Percentiles rank a stretch among this genome's conserved stretches.
These are phyloP conservation scores for Taphrina deformans DNA, from an alignment of 1,139 yeast species.

Conservation along the genomic window DNA sequence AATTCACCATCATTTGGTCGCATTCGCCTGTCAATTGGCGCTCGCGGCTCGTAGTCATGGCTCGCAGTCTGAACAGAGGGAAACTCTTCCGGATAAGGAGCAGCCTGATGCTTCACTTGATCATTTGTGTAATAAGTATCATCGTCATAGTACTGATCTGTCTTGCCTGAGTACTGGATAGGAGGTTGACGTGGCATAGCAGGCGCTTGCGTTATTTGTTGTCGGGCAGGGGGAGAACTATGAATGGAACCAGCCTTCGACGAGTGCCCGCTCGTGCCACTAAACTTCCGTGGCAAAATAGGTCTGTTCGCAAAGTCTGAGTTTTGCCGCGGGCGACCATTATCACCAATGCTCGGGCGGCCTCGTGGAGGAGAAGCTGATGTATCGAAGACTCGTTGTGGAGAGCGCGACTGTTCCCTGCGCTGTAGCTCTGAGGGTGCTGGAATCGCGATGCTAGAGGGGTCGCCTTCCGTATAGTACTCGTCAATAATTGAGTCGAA, in stretches of 20 bases:
- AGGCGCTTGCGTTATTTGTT: neutral
- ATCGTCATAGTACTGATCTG: slow-evolving; percentile 6
- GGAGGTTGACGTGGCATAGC: neutral
- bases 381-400: neutral
- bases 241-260: slow-evolving; percentile 16
- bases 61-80: neutral
- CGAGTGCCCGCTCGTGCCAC: slow-evolving; percentile 11
- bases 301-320: neutral
- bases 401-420: slow-evolving; percentile 28
- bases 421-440: slow-evolving; percentile 21
- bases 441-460: slow-evolving; percentile 7
- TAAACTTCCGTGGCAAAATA: neutral
- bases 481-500: slow-evolving; percentile 23
- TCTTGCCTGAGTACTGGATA: neutral
- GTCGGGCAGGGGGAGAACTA: slow-evolving; percentile 9
- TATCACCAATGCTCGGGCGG: neutral
- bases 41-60: neutral
- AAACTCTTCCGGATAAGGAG: slow-evolving; percentile 11
- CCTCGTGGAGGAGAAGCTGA: slow-evolving; percentile 1
- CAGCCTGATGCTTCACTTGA: neutral
- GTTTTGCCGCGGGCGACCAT: neutral
- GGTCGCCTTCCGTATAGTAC: slow-evolving; percentile 31
- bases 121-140: neutral
- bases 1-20: neutral
- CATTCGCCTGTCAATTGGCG: neutral